phyloP scores from a whole-genome alignment of 2,329 filamentous ascomycete genomes.

The Pyrenophora teres region DNA sequence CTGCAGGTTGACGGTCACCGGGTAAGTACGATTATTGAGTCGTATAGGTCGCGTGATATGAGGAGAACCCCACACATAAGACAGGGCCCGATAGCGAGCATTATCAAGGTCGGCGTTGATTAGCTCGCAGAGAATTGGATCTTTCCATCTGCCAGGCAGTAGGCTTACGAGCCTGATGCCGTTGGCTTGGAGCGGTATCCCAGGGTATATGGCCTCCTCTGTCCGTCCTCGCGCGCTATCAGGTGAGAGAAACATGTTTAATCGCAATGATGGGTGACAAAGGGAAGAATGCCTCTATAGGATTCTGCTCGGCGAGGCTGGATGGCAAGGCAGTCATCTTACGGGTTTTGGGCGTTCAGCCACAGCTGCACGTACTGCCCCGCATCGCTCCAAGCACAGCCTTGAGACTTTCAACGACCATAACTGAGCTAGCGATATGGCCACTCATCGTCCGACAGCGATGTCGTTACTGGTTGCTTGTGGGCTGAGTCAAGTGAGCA shows the following conservation, averaged over 20 bases:
- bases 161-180: slow-evolving; percentile 13
- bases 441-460: too few species aligned
- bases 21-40: slow-evolving; percentile 3
- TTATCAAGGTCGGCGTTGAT: not conserved
- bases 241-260: slow-evolving; percentile 5
- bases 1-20: slow-evolving; percentile 21
- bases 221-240: not conserved
- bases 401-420: too few species aligned
- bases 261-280: not conserved
- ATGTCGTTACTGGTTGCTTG: too few species aligned
- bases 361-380: too few species aligned
- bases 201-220: not conserved
- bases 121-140: slow-evolving; percentile 17
- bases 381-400: too few species aligned
- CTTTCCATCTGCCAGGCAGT: slow-evolving; percentile 16
- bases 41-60: not conserved
- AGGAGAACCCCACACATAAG: too few species aligned
- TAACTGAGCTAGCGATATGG: too few species aligned
- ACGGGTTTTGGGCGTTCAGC: too few species aligned
- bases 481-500: too few species aligned
- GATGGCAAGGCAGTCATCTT: too few species aligned
- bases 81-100: not conserved
- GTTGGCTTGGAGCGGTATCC: not conserved
- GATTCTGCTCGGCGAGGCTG: too few species aligned
- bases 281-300: too few species aligned